phyloP scores from a whole-genome alignment of 139 green algal genomes.

The Trebouxia sp. region DNA sequence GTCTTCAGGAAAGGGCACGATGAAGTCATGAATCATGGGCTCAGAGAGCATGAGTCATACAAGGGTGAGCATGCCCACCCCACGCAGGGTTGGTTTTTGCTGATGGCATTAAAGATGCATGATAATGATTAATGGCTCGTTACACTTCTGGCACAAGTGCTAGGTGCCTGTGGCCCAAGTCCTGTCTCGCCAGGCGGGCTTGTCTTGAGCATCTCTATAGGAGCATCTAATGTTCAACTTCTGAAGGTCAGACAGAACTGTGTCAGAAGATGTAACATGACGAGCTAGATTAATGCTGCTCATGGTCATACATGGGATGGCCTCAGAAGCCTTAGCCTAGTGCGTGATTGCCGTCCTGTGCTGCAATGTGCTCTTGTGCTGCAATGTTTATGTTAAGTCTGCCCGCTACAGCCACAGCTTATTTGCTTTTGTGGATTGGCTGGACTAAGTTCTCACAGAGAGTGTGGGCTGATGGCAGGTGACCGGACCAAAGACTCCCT shows the following conservation, averaged over 20 bases:
- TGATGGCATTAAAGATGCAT: not conserved
- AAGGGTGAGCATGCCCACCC: constrained; percentile 34
- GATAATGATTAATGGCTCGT: not conserved
- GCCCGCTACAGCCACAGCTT: too few relatives aligned
- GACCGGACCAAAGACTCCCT: constrained; percentile 90
- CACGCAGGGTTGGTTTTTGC: too few relatives aligned
- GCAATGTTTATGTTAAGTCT: too few relatives aligned
- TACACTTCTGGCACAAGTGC: not conserved
- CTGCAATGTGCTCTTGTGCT: not conserved
- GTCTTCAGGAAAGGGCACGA: constrained; percentile 82
- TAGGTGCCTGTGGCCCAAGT: not conserved
- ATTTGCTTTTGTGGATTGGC: too few relatives aligned
- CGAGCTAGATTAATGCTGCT: too few relatives aligned
- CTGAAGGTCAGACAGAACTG: too few relatives aligned
- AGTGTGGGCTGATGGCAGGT: constrained; percentile 42
- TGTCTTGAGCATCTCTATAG: too few relatives aligned
- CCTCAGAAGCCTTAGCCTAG: not conserved
- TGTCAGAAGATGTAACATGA: too few relatives aligned
- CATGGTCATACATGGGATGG: not conserved
- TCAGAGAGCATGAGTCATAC: constrained; percentile 76
- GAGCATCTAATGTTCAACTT: not conserved
- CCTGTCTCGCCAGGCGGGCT: too few relatives aligned
- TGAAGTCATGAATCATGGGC: constrained; percentile 40
- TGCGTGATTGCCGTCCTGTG: not conserved
- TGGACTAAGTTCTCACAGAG: too few relatives aligned